Evolutionary conservation across 139 green algal species (phyloP), one percentile per base, ranked within the genome.

Genomic region (Chlorella vulgaris): DNA sequence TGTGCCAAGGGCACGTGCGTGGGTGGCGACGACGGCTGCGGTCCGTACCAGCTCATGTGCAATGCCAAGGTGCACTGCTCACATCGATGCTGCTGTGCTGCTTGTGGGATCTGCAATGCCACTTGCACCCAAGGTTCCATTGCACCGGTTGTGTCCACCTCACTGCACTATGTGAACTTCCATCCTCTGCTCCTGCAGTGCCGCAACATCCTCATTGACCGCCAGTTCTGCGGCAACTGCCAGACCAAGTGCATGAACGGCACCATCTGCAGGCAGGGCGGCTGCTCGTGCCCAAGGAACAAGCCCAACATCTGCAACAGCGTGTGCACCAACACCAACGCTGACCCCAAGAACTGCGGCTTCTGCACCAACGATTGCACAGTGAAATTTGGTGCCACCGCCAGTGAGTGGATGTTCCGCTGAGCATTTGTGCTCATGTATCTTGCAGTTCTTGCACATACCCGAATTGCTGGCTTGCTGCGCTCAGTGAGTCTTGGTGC

Each of bases 21-120:
- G 67, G 67, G 67, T 28, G 65, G 65, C 28, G 67, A 74, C 67
- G 67, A 74, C 39, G 67, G 67, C 38, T 74, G 67, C 39, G 40
- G 39, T 26, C 19, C n/a, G 21, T 15, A 74, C 67, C 67, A 74
- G 67, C 7, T 71, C 18, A n/a, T 33, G 7, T 71, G 63, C 63
- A 15, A 15, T 15, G 47, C 13, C 47, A 55, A 55, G 47, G 47
- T 55, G 47, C 47, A 15, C 47, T 10, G 47, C 47, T n/a, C n/a
- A n/a, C n/a, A n/a, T n/a, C n/a, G n/a, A n/a, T n/a, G n/a, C n/a
- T n/a, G n/a, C n/a, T n/a, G n/a, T n/a, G n/a, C n/a, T n/a, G n/a
- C n/a, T n/a, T 67, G 60, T 36, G 21, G 28, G 26, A 3, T 7
- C 5, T 40, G 29, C 61, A 40, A 13, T 38, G 61, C n/a, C n/a